phyloP scores from a whole-genome alignment of 352 stramenopile genomes.

The Globisporangium ultimum region DNA sequence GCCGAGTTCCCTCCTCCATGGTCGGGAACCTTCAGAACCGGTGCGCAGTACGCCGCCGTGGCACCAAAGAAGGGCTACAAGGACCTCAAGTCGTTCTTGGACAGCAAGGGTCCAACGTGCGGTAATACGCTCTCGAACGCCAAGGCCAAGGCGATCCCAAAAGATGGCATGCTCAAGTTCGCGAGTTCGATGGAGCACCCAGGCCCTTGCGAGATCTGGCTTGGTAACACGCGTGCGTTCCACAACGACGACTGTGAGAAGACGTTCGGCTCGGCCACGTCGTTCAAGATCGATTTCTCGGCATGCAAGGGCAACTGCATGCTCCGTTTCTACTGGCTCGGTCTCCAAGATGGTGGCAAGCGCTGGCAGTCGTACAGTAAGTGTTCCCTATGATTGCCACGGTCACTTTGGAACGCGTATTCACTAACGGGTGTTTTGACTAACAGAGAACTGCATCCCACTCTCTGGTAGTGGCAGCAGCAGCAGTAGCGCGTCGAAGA shows the following conservation, averaged over 20 bases:
- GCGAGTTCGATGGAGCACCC: slow-evolving; percentile 17
- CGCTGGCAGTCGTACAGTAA: slow-evolving; percentile 44
- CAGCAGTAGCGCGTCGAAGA: too few species aligned
- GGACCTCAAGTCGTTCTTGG: slow-evolving; percentile 4
- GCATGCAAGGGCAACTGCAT: slow-evolving; percentile 32
- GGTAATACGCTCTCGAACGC: slow-evolving; percentile 28
- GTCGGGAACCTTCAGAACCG: too few species aligned
- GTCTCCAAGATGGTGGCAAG: slow-evolving; percentile 23
- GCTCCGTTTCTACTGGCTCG: slow-evolving; percentile 47
- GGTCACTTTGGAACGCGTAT: too few species aligned
- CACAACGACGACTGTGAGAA: slow-evolving; percentile 35
- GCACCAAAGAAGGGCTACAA: slow-evolving; percentile 2
- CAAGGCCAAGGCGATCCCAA: slow-evolving; percentile 26
- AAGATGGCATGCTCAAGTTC: slow-evolving; percentile 25
- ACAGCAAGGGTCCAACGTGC: slow-evolving; percentile 14
- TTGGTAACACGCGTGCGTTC: slow-evolving; percentile 36
- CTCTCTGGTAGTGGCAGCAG: too few species aligned
- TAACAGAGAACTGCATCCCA: too few species aligned
- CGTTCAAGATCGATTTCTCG: slow-evolving; percentile 28
- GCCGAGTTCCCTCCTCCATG: too few species aligned
- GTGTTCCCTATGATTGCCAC: slow-evolving; percentile 3
- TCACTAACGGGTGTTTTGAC: too few species aligned
- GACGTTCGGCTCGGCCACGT: slow-evolving; percentile 19
- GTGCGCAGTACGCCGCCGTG: too few species aligned
- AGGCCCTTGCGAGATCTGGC: slow-evolving; percentile 42